Conservation (phyloP, 768 basidiomycete genomes). For the Boletus insuetus region DNA sequence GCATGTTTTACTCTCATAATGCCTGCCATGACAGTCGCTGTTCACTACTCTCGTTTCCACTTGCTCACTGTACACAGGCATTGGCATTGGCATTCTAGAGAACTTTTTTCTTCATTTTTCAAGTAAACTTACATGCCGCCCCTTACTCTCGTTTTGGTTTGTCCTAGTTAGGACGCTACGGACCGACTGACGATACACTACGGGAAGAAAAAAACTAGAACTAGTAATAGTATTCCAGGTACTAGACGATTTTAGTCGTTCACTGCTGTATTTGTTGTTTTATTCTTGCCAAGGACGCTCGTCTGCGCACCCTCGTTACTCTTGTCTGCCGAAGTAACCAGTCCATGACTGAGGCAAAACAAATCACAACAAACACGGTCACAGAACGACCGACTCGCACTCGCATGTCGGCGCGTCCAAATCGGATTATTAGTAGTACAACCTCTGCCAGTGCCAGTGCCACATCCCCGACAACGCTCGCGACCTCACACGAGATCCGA, state of each 20-base stretch:
- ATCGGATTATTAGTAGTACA: too few species aligned
- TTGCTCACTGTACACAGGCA: background rate
- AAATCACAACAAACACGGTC: too few species aligned
- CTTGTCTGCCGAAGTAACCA: too few species aligned
- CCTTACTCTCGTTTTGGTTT: background rate
- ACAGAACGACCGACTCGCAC: too few species aligned
- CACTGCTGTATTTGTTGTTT: background rate
- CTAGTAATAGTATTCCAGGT: background rate
- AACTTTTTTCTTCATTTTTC: background rate
- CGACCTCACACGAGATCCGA: slow-evolving; percentile 69
- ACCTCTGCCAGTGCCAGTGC: background rate
- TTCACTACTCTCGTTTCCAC: slow-evolving; percentile 13
- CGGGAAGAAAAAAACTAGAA: background rate
- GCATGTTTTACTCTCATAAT: slow-evolving; percentile 1
- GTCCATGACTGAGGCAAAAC: too few species aligned
- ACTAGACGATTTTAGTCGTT: background rate
- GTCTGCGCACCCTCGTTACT: too few species aligned
- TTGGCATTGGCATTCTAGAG: slow-evolving; percentile 10
- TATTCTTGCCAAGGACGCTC: background rate
- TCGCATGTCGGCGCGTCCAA: background rate
- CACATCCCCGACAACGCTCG: background rate
- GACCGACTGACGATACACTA: slow-evolving; percentile 3
- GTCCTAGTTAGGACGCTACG: background rate
- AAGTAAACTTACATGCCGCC: background rate
- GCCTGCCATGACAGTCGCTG: slow-evolving; percentile 18